phyloP scores from a whole-genome alignment of 2,329 filamentous ascomycete genomes.

The Epichloe amarillans region DNA sequence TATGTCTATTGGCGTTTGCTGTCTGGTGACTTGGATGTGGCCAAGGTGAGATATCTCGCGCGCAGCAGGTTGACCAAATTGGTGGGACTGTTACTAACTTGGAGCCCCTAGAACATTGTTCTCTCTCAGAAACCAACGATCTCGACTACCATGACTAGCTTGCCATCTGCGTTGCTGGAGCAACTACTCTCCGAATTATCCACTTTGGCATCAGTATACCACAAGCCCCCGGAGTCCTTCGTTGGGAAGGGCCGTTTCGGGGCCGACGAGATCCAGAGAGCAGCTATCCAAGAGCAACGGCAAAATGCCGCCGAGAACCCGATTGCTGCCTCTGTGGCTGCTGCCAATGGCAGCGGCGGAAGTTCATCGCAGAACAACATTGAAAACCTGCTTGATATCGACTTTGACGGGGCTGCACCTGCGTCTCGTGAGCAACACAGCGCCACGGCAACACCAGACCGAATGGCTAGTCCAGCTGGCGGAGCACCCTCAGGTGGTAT shows the following conservation, averaged over 20 bases:
- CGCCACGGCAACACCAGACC: slow-evolving; percentile 49
- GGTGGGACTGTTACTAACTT: background rate
- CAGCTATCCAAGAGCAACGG: slow-evolving; percentile 90
- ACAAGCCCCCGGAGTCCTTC: slow-evolving; percentile 99
- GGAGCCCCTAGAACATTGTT: slow-evolving; percentile 54
- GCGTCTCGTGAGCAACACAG: slow-evolving; percentile 59
- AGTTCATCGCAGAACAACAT: slow-evolving; percentile 57
- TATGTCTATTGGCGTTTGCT: slow-evolving; percentile 97
- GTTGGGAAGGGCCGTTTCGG: slow-evolving; percentile 90
- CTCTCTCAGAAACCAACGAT: slow-evolving; percentile 92
- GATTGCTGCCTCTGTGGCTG: slow-evolving; percentile 71
- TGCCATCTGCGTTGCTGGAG: slow-evolving; percentile 73
- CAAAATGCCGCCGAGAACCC: slow-evolving; percentile 90
- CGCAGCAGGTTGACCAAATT: too few species aligned
- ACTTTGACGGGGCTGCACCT: slow-evolving; percentile 85
- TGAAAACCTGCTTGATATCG: slow-evolving; percentile 91
- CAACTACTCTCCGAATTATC: slow-evolving; percentile 85
- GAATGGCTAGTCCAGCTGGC: slow-evolving; percentile 49
- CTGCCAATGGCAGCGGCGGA: slow-evolving; percentile 46
- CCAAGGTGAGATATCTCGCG: slow-evolving; percentile 47
- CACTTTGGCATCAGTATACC: slow-evolving; percentile 91
- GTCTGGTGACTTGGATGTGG: slow-evolving; percentile 79
- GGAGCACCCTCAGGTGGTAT: slow-evolving; percentile 32
- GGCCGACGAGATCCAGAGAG: slow-evolving; percentile 85
- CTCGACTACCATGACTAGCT: slow-evolving; percentile 80